Conservation (phyloP, 2,329 filamentous ascomycete species). For the Aquanectria penicillioides region DNA sequence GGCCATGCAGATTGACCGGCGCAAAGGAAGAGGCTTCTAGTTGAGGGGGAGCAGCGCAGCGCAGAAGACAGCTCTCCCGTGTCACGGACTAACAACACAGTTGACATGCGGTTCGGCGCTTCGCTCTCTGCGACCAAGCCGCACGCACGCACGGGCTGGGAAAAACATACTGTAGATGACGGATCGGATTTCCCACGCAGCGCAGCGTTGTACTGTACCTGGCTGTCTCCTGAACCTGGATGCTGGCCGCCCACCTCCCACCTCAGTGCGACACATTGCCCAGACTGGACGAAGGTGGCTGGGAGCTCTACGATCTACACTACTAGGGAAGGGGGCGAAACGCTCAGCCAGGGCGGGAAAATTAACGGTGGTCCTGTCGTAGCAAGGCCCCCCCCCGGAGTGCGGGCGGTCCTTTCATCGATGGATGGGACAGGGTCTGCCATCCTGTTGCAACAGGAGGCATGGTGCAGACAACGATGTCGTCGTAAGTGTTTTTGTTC, state of each 20-base stretch:
- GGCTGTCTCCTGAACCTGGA: constrained; percentile 10
- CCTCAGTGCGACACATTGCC: constrained; percentile 6
- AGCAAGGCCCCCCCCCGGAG: constrained; percentile 17
- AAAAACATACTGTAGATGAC: too few species aligned
- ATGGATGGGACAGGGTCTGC: constrained; percentile 14
- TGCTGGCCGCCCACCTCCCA: not conserved
- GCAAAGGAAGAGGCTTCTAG: not conserved
- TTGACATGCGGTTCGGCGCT: constrained; percentile 7
- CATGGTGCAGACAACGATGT: not conserved
- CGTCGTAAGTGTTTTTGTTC: not conserved
- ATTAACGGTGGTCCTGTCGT: constrained; percentile 27
- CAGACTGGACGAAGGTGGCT: constrained; percentile 6
- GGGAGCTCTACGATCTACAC: constrained; percentile 31
- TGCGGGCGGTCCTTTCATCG: constrained; percentile 32
- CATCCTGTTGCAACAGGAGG: constrained; percentile 5
- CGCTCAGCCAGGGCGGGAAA: constrained; percentile 18
- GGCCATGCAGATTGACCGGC: constrained; percentile 12
- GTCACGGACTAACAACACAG: constrained; percentile 1
- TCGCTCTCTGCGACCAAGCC: not conserved
- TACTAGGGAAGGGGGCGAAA: constrained; percentile 32
- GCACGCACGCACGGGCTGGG: too few species aligned
- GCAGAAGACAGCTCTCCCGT: not conserved
- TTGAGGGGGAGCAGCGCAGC: constrained; percentile 7
- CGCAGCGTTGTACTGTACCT: constrained; percentile 2
- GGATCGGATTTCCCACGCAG: too few species aligned